These are phyloP conservation scores for Gamarada debralockiae DNA, from an alignment of 495 filamentous ascomycete species.

Conservation along the genomic window DNA sequence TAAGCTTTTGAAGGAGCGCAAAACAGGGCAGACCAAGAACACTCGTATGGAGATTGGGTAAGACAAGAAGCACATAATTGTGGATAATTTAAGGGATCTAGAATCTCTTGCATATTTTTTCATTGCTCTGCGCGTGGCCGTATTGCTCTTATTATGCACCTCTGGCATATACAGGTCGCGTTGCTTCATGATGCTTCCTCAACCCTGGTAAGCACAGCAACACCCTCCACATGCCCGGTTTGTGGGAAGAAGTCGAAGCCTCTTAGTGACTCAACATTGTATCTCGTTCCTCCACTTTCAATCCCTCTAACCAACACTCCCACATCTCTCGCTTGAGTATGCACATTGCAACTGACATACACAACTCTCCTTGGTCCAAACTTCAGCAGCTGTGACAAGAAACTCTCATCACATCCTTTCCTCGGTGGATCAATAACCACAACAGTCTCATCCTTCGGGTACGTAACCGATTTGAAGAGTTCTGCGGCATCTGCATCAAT, in stretches of 20 bases:
- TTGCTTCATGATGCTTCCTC: slow-evolving; percentile 17
- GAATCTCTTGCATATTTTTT: too few species aligned
- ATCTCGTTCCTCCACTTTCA: slow-evolving; percentile 46
- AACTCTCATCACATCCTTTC: slow-evolving; percentile 87
- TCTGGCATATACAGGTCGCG: too few species aligned
- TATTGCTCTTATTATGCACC: too few species aligned
- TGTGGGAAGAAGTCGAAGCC: slow-evolving; percentile 99
- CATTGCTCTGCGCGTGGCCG: too few species aligned
- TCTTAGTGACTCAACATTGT: slow-evolving; percentile 85
- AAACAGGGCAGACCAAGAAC: too few species aligned
- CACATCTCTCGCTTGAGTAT: slow-evolving; percentile 93
- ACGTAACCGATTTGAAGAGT: slow-evolving; percentile 71
- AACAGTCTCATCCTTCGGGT: slow-evolving; percentile 73
- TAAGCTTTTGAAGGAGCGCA: too few species aligned
- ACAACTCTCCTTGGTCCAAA: slow-evolving; percentile 76
- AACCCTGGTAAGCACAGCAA: slow-evolving; percentile 70
- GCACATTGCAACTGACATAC: slow-evolving; percentile 97
- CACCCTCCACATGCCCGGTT: slow-evolving; percentile 94
- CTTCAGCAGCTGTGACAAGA: slow-evolving; percentile 71
- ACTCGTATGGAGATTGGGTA: too few species aligned
- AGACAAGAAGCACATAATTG: too few species aligned
- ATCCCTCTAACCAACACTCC: slow-evolving; percentile 61
- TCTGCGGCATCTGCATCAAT: slow-evolving; percentile 77
- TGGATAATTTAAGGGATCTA: too few species aligned
- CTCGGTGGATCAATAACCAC: slow-evolving; percentile 92